Conservation (phyloP, 352 stramenopile genomes). For the Globisporangium radiosum region DNA sequence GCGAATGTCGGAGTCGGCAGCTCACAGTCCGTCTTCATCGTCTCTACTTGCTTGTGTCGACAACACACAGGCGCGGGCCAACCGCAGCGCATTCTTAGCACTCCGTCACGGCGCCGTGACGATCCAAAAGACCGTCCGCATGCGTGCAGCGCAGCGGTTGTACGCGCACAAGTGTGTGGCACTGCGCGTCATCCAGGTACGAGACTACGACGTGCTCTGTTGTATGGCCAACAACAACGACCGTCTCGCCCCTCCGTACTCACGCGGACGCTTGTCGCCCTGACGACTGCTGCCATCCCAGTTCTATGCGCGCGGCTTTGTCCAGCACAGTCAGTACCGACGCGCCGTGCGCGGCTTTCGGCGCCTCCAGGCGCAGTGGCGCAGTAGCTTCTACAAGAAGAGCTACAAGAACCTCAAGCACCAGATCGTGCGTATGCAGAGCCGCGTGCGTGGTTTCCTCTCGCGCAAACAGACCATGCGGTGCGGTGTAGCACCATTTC, state of each 20-base stretch:
- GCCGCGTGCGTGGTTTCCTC: conserved; percentile 45
- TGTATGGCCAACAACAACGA: too few species aligned
- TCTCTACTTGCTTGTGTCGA: not conserved
- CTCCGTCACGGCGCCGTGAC: conserved; percentile 28
- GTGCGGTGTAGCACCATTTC: conserved; percentile 14
- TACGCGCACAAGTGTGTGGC: conserved; percentile 23
- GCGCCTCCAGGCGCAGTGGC: conserved; percentile 58
- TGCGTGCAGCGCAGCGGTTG: conserved; percentile 17
- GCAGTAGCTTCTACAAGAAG: conserved; percentile 53
- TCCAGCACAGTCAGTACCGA: conserved; percentile 36
- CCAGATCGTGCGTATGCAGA: conserved; percentile 61
- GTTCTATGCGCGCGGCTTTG: conserved; percentile 43
- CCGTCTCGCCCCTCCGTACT: not conserved
- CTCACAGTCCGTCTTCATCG: not conserved
- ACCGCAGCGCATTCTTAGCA: conserved; percentile 23
- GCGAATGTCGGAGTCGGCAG: not conserved
- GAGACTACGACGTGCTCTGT: too few species aligned
- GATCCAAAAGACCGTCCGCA: conserved; percentile 40
- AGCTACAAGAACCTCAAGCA: conserved; percentile 57
- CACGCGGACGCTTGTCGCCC: not conserved
- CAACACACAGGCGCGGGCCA: conserved; percentile 18
- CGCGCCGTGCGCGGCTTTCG: conserved; percentile 40
- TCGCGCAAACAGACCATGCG: conserved; percentile 53
- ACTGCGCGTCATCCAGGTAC: conserved; percentile 25
- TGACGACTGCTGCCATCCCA: conserved; percentile 1